phyloP scores from a whole-genome alignment of 768 basidiomycete species.

The Lactarius quietus region DNA sequence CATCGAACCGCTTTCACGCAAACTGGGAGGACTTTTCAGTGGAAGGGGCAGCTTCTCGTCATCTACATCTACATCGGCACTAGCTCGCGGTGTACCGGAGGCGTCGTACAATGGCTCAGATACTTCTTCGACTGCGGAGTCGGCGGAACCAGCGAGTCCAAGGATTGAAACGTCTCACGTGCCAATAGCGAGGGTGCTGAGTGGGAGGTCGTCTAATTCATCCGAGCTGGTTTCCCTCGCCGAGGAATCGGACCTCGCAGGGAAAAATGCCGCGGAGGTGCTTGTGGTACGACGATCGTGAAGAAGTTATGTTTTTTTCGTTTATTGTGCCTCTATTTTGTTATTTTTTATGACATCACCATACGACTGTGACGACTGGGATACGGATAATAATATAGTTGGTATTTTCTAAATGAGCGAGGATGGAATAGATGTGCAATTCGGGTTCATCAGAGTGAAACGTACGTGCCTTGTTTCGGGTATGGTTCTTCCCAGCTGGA shows the following conservation, averaged over 20 bases:
- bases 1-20: conserved; percentile 36
- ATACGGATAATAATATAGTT: background rate
- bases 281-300: conserved; percentile 9
- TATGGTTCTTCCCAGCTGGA: conserved; percentile 21
- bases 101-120: conserved; percentile 55
- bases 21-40: conserved; percentile 69
- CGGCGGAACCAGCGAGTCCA: conserved; percentile 57
- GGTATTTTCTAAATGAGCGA: background rate
- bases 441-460: background rate
- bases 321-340: background rate
- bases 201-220: conserved; percentile 10
- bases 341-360: background rate
- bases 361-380: background rate
- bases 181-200: conserved; percentile 16
- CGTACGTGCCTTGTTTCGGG: conserved; percentile 22
- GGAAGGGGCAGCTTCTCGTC: conserved; percentile 54
- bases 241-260: background rate
- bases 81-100: conserved; percentile 33
- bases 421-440: background rate
- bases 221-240: conserved; percentile 9
- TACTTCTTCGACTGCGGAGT: conserved; percentile 47
- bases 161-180: conserved; percentile 18
- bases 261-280: conserved; percentile 1
- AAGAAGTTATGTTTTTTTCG: background rate
- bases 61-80: conserved; percentile 36